Conservation (phyloP, 495 filamentous ascomycete species). For the Podospora pseudoanserina region DNA sequence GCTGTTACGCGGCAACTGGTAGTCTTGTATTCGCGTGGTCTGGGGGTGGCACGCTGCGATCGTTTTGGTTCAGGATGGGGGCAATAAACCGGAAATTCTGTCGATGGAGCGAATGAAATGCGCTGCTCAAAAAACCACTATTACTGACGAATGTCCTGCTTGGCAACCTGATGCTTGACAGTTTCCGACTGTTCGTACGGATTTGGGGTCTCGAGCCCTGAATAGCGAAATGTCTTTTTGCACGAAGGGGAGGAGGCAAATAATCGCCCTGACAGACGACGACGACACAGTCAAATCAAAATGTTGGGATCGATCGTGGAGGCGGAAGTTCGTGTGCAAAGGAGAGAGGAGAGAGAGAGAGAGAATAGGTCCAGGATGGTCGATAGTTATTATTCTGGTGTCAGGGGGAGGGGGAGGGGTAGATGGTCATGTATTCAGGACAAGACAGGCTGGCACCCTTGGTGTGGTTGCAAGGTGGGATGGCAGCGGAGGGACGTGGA, state of each 20-base stretch:
- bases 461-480: constrained; percentile 15
- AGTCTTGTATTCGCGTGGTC: not conserved
- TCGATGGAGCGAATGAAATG: not conserved
- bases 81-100: not conserved
- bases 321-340: constrained; percentile 24
- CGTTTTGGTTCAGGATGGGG: not conserved
- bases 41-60: not conserved
- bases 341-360: constrained; percentile 10
- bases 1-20: not conserved
- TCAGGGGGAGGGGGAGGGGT: constrained; percentile 6
- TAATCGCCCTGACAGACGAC: constrained; percentile 9
- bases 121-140: not conserved
- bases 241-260: not conserved
- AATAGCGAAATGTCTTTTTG: not conserved
- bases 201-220: not conserved
- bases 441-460: constrained; percentile 4
- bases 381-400: constrained; percentile 1
- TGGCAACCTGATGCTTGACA: not conserved
- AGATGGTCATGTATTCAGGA: constrained; percentile 6
- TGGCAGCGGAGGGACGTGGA: constrained; percentile 10
- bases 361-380: not conserved
- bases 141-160: not conserved
- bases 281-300: constrained; percentile 3
- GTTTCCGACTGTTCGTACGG: not conserved
- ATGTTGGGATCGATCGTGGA: constrained; percentile 4